Conservation (phyloP, 2,329 filamentous ascomycete genomes). For the Botrytis deweyae region DNA sequence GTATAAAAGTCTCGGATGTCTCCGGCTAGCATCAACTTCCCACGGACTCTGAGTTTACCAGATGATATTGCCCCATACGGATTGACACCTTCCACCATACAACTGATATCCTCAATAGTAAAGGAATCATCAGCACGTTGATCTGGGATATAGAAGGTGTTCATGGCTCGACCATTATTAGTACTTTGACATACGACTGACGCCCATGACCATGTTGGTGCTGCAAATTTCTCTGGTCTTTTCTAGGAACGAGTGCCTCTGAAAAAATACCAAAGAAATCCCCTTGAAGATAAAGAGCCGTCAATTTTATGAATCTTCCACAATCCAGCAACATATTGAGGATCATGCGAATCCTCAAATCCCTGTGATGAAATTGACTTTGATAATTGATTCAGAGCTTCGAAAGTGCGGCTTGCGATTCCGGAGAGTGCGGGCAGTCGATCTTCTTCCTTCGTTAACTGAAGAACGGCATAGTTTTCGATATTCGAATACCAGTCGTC, state of each 20-base stretch:
- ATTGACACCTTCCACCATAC: not conserved
- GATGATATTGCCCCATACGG: not conserved
- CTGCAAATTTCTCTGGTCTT: not conserved
- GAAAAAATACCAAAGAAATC: not conserved
- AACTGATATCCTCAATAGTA: not conserved
- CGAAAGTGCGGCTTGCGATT: not conserved
- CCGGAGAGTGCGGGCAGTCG: not conserved
- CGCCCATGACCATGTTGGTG: not conserved
- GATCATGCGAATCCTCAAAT: not conserved
- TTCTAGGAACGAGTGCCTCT: not conserved
- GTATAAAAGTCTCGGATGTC: not conserved
- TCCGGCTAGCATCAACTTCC: not conserved
- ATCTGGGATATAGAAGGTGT: not conserved
- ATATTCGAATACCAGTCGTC: not conserved
- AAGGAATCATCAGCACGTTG: not conserved
- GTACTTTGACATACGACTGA: not conserved
- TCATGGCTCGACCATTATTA: not conserved
- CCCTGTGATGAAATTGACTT: not conserved
- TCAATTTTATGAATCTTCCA: not conserved
- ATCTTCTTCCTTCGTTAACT: not conserved
- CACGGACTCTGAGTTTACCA: not conserved
- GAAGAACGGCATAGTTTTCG: not conserved
- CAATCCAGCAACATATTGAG: not conserved
- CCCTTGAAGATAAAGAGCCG: not conserved
- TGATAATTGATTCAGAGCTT: not conserved